These are phyloP conservation scores for Miscanthus lutarioriparius DNA, from an alignment of 176 grass and related monocot species.

Conservation along the genomic window DNA sequence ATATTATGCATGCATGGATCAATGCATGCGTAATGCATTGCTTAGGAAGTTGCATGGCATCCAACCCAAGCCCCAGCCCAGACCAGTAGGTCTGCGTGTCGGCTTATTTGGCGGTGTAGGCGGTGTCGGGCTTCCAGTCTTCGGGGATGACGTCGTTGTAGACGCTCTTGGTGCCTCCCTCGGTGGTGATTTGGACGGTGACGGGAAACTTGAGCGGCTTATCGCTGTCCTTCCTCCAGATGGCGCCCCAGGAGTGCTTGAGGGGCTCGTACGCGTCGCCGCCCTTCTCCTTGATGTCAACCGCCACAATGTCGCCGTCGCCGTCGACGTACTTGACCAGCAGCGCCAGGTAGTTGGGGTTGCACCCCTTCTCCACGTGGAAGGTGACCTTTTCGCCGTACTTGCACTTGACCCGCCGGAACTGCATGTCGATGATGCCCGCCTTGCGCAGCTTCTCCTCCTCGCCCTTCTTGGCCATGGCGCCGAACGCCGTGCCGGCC, in stretches of 20 bases:
- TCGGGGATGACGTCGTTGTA: not conserved
- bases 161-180: conserved; percentile 31
- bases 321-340: conserved; percentile 50
- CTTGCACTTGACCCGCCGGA: conserved; percentile 47
- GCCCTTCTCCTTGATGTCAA: conserved; percentile 47
- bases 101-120: not conserved
- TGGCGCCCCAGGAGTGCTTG: conserved; percentile 57
- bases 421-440: conserved; percentile 45
- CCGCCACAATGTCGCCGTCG: conserved; percentile 47
- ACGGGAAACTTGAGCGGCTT: conserved; percentile 36
- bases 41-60: not conserved
- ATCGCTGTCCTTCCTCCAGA: conserved; percentile 55
- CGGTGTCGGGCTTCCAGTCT: not conserved
- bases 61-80: too few relatives aligned
- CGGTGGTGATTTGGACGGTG: not conserved
- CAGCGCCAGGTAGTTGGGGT: conserved; percentile 46
- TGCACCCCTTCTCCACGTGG: conserved; percentile 54
- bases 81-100: too few relatives aligned
- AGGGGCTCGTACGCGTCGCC: conserved; percentile 30
- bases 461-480: conserved; percentile 51
- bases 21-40: not conserved
- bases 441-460: conserved; percentile 51
- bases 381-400: conserved; percentile 54
- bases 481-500: conserved; percentile 45
- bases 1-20: not conserved